Evolutionary conservation across 1,139 yeast species (phyloP).

Genomic region (Geotrichum klebahnii): DNA sequence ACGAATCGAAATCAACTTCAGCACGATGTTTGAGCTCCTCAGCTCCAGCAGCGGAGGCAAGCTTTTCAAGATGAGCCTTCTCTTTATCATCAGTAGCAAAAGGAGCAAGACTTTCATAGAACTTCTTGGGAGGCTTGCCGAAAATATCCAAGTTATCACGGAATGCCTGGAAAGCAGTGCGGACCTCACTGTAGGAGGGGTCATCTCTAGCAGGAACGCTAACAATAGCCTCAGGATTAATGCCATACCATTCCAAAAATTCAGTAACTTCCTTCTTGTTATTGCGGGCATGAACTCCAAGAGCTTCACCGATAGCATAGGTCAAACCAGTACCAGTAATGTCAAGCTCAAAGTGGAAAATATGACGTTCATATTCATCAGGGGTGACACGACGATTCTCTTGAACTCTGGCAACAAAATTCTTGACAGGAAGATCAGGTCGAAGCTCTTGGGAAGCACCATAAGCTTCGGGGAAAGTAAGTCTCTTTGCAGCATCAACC

Average conservation of each 20-base stretch:
- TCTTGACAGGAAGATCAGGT: slow-evolving; percentile 86
- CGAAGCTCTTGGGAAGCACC: slow-evolving; percentile 55
- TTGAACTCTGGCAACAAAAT: slow-evolving; percentile 83
- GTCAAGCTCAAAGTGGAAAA: slow-evolving; percentile 95
- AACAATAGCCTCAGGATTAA: slow-evolving; percentile 63
- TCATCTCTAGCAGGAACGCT: slow-evolving; percentile 71
- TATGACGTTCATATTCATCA: slow-evolving; percentile 80
- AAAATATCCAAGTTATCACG: slow-evolving; percentile 78
- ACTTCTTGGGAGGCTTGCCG: slow-evolving; percentile 94
- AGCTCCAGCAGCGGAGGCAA: slow-evolving; percentile 79
- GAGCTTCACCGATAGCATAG: slow-evolving; percentile 93
- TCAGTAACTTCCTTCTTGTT: slow-evolving; percentile 57
- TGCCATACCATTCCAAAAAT: slow-evolving; percentile 68
- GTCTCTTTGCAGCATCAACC: slow-evolving; percentile 61
- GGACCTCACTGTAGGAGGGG: slow-evolving; percentile 54
- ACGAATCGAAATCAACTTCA: slow-evolving; percentile 77
- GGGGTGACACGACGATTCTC: slow-evolving; percentile 95
- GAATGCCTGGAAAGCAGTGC: slow-evolving; percentile 79
- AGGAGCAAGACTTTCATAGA: slow-evolving; percentile 75
- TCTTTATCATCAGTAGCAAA: slow-evolving; percentile 70
- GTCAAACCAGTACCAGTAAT: slow-evolving; percentile 84
- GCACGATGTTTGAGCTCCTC: slow-evolving; percentile 78
- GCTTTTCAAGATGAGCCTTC: slow-evolving; percentile 54
- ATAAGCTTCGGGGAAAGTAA: slow-evolving; percentile 80
- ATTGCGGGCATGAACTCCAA: slow-evolving; percentile 93